Evolutionary conservation across 495 filamentous ascomycete species (phyloP), one percentile per base, ranked within the genome.

Genomic region (Neurospora sp.): DNA sequence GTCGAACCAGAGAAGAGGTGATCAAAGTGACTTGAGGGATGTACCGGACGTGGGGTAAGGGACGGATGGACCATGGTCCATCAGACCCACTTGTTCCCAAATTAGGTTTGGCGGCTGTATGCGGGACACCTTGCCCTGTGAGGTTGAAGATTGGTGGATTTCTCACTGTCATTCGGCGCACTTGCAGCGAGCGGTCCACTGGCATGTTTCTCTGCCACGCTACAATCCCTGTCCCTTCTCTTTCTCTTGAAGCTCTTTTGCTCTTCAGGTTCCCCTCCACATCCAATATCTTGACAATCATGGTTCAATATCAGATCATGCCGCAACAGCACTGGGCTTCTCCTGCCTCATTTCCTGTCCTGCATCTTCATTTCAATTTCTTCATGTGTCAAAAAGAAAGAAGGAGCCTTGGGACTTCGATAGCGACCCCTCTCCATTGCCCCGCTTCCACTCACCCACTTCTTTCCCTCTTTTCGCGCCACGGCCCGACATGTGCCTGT

Each of bases 401-500:
- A 61, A 31, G 3, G 53, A 61, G 53, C 35, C 35, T 37, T 37
- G 35, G 35, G 35, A 37, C 35, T 37, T 37, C 4, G 35, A 37
- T 37, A 37, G 35, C 35, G 35, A 37, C 35, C 35, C 35, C 35
- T 6, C 35, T 48, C 48, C 70, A 68, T 59, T 68, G 48, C 45
- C 65, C 45, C 35, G 40, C 65, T 38, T 71, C 40, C 70, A 72
- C 35, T 27, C 45, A 44, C 45, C 70, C 65, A 39, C 35, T 37
- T 53, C 20, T 5, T 68, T 61, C 31, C 22, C 44, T 39, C 37
- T 68, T 39, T 22, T 41, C 53, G 6, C 41, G 41, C 41, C 37
- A 61, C 65, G 71, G 70, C 72, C 71, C 73, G 75, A 73, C 76
- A 65, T 69, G 69, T 74, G 76, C 76, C 76, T 76, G 27, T 27